Percentiles rank a stretch among this genome's conserved stretches.
Conservation (phyloP, 2,329 filamentous ascomycete species). For the Rutstroemia sydowiana region DNA sequence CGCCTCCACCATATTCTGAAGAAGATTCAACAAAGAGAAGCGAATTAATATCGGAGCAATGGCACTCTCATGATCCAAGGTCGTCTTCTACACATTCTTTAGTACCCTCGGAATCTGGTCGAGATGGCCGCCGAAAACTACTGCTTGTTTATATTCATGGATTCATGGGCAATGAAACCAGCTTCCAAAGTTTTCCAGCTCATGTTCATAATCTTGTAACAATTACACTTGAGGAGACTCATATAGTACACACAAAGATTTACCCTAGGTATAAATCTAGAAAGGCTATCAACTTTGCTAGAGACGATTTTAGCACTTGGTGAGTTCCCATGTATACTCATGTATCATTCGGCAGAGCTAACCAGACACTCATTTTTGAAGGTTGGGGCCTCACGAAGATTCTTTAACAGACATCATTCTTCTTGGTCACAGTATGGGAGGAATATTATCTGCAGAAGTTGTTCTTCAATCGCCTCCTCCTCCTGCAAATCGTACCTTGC, state of each 20-base stretch:
- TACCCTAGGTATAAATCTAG: constrained; percentile 76
- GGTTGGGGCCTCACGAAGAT: constrained; percentile 70
- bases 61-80: constrained; percentile 29
- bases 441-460: constrained; percentile 73
- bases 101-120: constrained; percentile 24
- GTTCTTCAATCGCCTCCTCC: constrained; percentile 44
- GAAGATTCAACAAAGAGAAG: constrained; percentile 23
- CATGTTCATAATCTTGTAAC: constrained; percentile 74
- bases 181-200: constrained; percentile 80
- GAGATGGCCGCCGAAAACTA: constrained; percentile 43
- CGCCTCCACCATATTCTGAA: constrained; percentile 26
- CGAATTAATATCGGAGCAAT: constrained; percentile 28
- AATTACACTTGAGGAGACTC: constrained; percentile 58
- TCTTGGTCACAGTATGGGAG: constrained; percentile 85
- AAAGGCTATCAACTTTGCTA: constrained; percentile 62
- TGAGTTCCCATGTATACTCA: constrained; percentile 28
- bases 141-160: constrained; percentile 82
- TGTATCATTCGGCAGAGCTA: constrained; percentile 1
- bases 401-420: constrained; percentile 70
- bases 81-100: constrained; percentile 30
- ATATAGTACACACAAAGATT: constrained; percentile 79
- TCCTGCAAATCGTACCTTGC: constrained; percentile 38
- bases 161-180: constrained; percentile 82
- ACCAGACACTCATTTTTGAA: constrained; percentile 24
- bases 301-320: constrained; percentile 78